Conservation (phyloP, 1,284 basidiomycete species). For the Ustilago sp. region DNA sequence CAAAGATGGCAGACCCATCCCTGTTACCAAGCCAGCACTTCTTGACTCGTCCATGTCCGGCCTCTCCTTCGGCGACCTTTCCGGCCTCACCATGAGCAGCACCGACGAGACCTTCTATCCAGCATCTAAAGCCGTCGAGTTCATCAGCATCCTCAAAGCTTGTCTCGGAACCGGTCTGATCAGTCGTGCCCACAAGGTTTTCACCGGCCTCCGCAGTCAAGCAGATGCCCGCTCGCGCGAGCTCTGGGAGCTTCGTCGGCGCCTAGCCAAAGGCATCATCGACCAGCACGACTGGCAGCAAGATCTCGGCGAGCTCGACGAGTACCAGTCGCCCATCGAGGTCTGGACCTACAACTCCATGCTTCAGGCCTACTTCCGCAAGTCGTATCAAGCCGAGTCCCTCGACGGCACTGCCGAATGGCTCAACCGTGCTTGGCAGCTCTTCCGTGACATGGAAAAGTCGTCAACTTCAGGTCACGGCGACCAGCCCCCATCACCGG, state of each 20-base stretch:
- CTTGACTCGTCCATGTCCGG: slow-evolving; percentile 20
- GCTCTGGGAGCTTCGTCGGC: slow-evolving; percentile 41
- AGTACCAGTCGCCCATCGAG: slow-evolving; percentile 47
- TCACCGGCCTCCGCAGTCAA: slow-evolving; percentile 57
- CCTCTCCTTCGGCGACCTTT: slow-evolving; percentile 47
- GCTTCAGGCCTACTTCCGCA: slow-evolving; percentile 61
- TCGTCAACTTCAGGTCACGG: slow-evolving; percentile 6
- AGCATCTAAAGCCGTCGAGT: slow-evolving; percentile 55
- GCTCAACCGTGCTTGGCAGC: slow-evolving; percentile 54
- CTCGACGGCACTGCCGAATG: slow-evolving; percentile 48
- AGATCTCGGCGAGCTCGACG: slow-evolving; percentile 28
- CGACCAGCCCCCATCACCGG: slow-evolving; percentile 43
- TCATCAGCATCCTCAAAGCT: slow-evolving; percentile 60
- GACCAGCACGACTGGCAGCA: slow-evolving; percentile 39
- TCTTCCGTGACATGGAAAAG: slow-evolving; percentile 58
- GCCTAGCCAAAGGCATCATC: slow-evolving; percentile 43
- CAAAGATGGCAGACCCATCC: slow-evolving; percentile 16
- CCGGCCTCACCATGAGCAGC: slow-evolving; percentile 50
- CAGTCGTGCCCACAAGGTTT: slow-evolving; percentile 62
- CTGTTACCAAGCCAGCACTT: slow-evolving; percentile 2
- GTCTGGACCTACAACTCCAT: slow-evolving; percentile 64
- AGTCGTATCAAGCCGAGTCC: slow-evolving; percentile 53
- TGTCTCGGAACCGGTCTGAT: slow-evolving; percentile 64
- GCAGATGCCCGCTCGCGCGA: slow-evolving; percentile 41
- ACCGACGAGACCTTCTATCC: slow-evolving; percentile 59